Evolutionary conservation across 192 early-diverging fungal species (phyloP), one percentile per base, ranked within the genome.

Genomic region (Backusella mclennaniae): DNA sequence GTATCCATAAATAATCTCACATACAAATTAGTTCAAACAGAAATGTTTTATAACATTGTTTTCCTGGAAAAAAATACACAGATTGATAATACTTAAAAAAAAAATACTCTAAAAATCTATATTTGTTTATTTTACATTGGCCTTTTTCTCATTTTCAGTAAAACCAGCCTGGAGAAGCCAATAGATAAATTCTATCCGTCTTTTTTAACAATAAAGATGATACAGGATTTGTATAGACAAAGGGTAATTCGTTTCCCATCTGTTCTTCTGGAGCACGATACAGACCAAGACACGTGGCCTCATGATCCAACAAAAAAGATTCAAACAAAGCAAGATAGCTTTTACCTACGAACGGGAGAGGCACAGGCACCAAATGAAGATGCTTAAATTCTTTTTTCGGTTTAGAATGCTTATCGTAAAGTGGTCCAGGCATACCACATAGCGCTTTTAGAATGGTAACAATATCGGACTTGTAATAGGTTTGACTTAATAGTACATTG

Each of bases 201-300:
- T 73, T 73, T 63, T 82, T 86, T 75, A 92, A 52, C 6, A 90
- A 36, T 19, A 91, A 79, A 15, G 80, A 83, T 41, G 87, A 80
- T 35, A 89, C 75, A 9, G 92, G 92, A 75, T 93, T 93, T 1
- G 88, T 90, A 82, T 87, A 89, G 5, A 93, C 88, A 81, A 89
- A 93, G 0, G 92, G 89, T 9, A 88, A 71, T 52, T 80, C 82
- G 81, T 93, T 91, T 1, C 86, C 83, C 21, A 83, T 66, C 7
- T 80, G 79, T 17, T 67, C 67, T 39, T 85, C 84, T 1, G 84
- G 77, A 0, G 78, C 80, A 8, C 86, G 78, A 56, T 80, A 82
- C 1, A 87, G 56, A 1, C 90, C 90, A 38, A 92, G 68, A 0
- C 90, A 84, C 17, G 91, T 42, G 4, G 89, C 84, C 7, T 85